Conservation (phyloP, 148 eudicot species). For the Fagopyrum tataricum region DNA sequence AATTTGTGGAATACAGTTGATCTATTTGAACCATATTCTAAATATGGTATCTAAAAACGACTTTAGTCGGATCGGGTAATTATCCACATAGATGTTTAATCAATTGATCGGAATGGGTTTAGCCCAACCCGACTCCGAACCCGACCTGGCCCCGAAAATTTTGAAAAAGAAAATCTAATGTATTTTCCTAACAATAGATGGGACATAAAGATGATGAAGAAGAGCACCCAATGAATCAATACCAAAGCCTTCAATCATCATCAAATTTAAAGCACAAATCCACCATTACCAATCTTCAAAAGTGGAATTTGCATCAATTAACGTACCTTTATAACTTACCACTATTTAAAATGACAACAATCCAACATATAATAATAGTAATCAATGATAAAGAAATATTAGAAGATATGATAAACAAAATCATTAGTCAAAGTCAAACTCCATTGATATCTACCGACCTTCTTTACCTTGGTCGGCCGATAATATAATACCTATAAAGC, state of each 20-base stretch:
- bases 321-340: neutral
- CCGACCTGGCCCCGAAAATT: too few relatives aligned
- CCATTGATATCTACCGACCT: neutral
- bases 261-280: neutral
- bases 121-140: too few relatives aligned
- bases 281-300: neutral
- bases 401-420: neutral
- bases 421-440: neutral
- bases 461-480: slow-evolving; percentile 4
- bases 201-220: neutral
- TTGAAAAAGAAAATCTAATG: too few relatives aligned
- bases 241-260: neutral
- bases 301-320: neutral
- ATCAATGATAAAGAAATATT: neutral
- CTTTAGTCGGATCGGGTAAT: too few relatives aligned
- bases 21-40: too few relatives aligned
- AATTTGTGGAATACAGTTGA: too few relatives aligned
- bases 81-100: too few relatives aligned
- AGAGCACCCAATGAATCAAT: neutral
- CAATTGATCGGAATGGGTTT: too few relatives aligned
- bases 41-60: too few relatives aligned
- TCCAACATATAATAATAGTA: neutral
- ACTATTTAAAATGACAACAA: neutral
- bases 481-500: neutral
- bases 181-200: neutral